phyloP scores from a whole-genome alignment of 208 protist genomes.

The Trypanosoma scelopori region DNA sequence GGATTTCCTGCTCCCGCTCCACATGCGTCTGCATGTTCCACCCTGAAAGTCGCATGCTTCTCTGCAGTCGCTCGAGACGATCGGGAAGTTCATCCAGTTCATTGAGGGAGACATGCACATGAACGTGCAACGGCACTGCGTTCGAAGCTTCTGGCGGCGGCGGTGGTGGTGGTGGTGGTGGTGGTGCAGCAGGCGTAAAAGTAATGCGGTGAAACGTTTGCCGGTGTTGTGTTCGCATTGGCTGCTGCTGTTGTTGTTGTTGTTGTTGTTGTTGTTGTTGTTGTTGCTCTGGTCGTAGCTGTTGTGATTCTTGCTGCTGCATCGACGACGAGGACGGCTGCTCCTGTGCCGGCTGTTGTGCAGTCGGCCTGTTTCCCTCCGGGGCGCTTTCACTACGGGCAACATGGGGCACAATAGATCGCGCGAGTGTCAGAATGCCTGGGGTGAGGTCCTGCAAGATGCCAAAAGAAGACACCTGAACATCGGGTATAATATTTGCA shows the following conservation, averaged over 20 bases:
- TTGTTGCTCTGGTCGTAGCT: slow-evolving; percentile 11
- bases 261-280: slow-evolving; percentile 17
- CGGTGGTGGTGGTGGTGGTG: not conserved
- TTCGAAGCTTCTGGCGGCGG: slow-evolving; percentile 1
- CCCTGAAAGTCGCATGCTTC: slow-evolving; percentile 26
- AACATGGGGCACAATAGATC: not conserved
- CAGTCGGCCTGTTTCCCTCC: not conserved
- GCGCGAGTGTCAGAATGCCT: not conserved
- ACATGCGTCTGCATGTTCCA: slow-evolving; percentile 17
- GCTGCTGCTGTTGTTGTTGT: slow-evolving; percentile 28
- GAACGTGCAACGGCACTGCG: slow-evolving; percentile 45
- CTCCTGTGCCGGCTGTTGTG: too few species aligned
- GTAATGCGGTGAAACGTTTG: slow-evolving; percentile 3
- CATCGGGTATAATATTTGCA: not conserved
- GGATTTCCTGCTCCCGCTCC: slow-evolving; percentile 1
- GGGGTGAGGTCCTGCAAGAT: not conserved
- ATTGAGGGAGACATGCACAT: slow-evolving; percentile 68
- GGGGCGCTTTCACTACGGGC: not conserved
- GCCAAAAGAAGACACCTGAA: not conserved
- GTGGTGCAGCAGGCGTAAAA: not conserved
- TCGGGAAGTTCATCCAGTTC: slow-evolving; percentile 64
- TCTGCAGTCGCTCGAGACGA: slow-evolving; percentile 39
- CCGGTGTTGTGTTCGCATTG: slow-evolving; percentile 22
- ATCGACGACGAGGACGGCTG: too few species aligned
- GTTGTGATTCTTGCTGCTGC: slow-evolving; percentile 10